These are phyloP conservation scores for Austroboletus niveus DNA, from an alignment of 1,284 basidiomycete species.

Conservation along the genomic window DNA sequence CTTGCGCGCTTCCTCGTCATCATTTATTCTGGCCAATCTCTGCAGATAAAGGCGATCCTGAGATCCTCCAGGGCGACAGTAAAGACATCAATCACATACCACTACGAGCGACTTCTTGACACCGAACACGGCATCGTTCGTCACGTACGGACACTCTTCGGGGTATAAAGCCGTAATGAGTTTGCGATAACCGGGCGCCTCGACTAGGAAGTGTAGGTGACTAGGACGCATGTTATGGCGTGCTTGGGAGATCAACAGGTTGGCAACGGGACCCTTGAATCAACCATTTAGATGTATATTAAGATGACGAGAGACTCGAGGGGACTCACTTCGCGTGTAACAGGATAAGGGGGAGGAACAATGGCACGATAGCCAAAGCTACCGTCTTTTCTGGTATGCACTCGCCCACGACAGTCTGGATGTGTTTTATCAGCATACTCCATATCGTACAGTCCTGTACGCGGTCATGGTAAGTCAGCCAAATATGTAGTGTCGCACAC, in stretches of 20 bases:
- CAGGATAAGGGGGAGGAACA: slow-evolving; percentile 78
- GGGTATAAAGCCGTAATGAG: slow-evolving; percentile 77
- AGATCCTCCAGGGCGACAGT: too few relatives aligned
- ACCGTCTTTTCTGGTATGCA: slow-evolving; percentile 64
- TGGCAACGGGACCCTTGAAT: slow-evolving; percentile 67
- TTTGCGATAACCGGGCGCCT: slow-evolving; percentile 68
- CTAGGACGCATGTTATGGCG: slow-evolving; percentile 79
- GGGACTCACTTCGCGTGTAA: slow-evolving; percentile 64
- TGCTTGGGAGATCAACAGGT: slow-evolving; percentile 54
- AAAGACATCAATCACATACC: slow-evolving; percentile 35
- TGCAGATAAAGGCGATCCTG: slow-evolving; percentile 20
- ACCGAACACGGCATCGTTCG: slow-evolving; percentile 77
- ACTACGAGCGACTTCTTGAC: slow-evolving; percentile 64
- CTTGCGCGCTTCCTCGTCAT: slow-evolving; percentile 52
- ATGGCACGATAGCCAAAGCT: slow-evolving; percentile 73
- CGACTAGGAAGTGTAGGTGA: slow-evolving; percentile 75
- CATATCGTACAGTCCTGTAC: slow-evolving; percentile 53
- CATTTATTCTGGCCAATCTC: slow-evolving; percentile 49
- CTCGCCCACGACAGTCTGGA: slow-evolving; percentile 77
- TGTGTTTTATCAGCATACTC: slow-evolving; percentile 60
- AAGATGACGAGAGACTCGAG: neutral
- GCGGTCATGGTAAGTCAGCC: neutral
- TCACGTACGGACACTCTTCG: slow-evolving; percentile 63
- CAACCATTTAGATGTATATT: slow-evolving; percentile 2
- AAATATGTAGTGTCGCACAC: neutral